These are phyloP conservation scores for Brettanomyces nanus DNA, from an alignment of 805 yeast genomes.

Conservation along the genomic window DNA sequence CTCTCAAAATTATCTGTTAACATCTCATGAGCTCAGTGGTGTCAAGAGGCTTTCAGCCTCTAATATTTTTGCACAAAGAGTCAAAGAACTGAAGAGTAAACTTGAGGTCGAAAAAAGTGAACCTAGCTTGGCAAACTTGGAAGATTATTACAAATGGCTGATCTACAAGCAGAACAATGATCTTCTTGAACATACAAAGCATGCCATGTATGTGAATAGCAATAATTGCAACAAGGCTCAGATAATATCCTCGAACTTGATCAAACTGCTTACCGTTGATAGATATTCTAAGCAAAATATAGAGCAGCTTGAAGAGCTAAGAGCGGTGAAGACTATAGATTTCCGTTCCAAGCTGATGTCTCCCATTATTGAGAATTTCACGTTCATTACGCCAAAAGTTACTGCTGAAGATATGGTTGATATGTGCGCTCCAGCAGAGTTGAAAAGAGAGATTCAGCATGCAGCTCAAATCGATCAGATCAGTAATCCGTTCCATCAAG, in stretches of 20 bases:
- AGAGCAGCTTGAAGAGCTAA: constrained; percentile 22
- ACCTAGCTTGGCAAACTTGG: constrained; percentile 32
- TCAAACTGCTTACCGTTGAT: constrained; percentile 31
- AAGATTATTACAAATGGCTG: constrained; percentile 51
- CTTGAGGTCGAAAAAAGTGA: constrained; percentile 24
- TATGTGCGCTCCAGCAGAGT: constrained; percentile 34
- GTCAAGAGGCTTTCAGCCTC: constrained; percentile 40
- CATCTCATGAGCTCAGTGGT: constrained; percentile 39
- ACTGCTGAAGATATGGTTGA: constrained; percentile 68
- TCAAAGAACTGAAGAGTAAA: constrained; percentile 31
- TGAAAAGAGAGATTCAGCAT: constrained; percentile 22
- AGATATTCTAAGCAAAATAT: constrained; percentile 22
- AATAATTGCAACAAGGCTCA: constrained; percentile 62
- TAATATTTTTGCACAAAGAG: constrained; percentile 34
- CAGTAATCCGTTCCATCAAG: constrained; percentile 59
- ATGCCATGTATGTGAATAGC: constrained; percentile 52
- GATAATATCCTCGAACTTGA: constrained; percentile 53
- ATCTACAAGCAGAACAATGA: constrained; percentile 45
- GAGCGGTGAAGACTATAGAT: constrained; percentile 33
- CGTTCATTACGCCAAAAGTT: constrained; percentile 82
- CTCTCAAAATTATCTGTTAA: constrained; percentile 35
- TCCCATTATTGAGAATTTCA: constrained; percentile 60
- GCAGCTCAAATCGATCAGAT: constrained; percentile 17
- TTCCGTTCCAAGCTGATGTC: constrained; percentile 33
- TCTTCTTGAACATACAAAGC: constrained; percentile 45